A percentile compares a stretch with the other conserved stretches of the same genome.
Evolutionary conservation across 768 basidiomycete species (phyloP).

Genomic region (Xanthoconium stramineum): DNA sequence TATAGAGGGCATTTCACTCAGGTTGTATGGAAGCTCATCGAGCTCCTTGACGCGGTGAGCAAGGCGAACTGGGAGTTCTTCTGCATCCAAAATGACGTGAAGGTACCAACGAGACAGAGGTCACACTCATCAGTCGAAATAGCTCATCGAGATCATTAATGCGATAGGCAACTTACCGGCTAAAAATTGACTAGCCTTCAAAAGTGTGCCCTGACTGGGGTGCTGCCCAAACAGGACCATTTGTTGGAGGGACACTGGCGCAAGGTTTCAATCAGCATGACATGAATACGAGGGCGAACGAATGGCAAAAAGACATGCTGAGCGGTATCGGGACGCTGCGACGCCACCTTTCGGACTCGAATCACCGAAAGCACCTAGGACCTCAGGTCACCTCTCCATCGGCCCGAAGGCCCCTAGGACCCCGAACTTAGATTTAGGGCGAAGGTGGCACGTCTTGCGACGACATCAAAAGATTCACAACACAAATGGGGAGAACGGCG

Average conservation of each 20-base stretch:
- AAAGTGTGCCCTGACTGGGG: conserved; percentile 17
- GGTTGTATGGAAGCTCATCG: conserved; percentile 15
- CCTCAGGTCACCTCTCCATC: neutral
- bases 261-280: conserved; percentile 6
- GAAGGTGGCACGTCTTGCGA: neutral
- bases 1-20: conserved; percentile 18
- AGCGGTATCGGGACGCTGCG: too few relatives aligned
- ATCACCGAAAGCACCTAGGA: too few relatives aligned
- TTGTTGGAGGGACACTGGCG: conserved; percentile 13
- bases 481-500: neutral
- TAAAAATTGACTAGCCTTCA: conserved; percentile 18
- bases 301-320: neutral
- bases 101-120: too few relatives aligned
- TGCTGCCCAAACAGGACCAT: conserved; percentile 19
- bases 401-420: neutral
- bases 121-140: neutral
- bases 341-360: too few relatives aligned
- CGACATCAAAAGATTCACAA: neutral
- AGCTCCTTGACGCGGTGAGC: conserved; percentile 18
- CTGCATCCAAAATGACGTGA: neutral
- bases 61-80: conserved; percentile 16
- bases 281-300: neutral
- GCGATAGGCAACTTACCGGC: conserved; percentile 1
- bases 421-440: neutral
- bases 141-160: neutral